These are phyloP conservation scores for Mucor plumbeus DNA, from an alignment of 371 early-diverging fungal species.

Conservation along the genomic window DNA sequence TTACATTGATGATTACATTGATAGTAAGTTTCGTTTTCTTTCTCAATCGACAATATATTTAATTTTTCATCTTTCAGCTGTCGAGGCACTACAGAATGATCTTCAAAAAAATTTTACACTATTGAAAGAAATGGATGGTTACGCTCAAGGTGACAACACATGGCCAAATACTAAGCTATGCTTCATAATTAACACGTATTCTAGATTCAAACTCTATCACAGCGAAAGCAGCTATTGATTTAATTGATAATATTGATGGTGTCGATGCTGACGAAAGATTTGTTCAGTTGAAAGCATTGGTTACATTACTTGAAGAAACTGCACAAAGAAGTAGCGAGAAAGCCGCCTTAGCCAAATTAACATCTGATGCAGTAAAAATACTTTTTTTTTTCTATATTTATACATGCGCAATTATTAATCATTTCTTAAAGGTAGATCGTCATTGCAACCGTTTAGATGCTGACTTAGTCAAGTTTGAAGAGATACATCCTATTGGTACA, in stretches of 20 bases:
- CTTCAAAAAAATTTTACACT: constrained; percentile 88
- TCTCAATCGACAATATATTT: background rate
- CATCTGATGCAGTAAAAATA: constrained; percentile 74
- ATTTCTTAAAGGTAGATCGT: constrained; percentile 37
- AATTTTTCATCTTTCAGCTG: constrained; percentile 46
- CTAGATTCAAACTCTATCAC: constrained; percentile 67
- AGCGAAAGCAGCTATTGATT: constrained; percentile 60
- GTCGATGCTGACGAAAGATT: constrained; percentile 62
- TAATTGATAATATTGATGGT: constrained; percentile 57
- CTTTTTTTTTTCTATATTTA: background rate
- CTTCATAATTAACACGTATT: background rate
- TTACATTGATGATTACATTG: constrained; percentile 89
- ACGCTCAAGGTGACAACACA: constrained; percentile 68
- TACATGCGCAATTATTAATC: too few relatives aligned
- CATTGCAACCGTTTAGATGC: constrained; percentile 48
- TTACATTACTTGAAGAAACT: constrained; percentile 67
- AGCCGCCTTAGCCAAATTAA: constrained; percentile 87
- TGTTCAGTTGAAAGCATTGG: constrained; percentile 64
- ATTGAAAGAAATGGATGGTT: constrained; percentile 87
- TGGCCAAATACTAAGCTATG: background rate
- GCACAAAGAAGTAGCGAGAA: constrained; percentile 92
- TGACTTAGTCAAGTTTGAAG: constrained; percentile 52
- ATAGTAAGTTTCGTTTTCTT: constrained; percentile 60
- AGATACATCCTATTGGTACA: constrained; percentile 38
- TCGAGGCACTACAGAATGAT: constrained; percentile 89